A percentile compares a stretch with the other conserved stretches of the same genome.
Conservation (phyloP, 768 basidiomycete genomes). For the Lentinula sp. region DNA sequence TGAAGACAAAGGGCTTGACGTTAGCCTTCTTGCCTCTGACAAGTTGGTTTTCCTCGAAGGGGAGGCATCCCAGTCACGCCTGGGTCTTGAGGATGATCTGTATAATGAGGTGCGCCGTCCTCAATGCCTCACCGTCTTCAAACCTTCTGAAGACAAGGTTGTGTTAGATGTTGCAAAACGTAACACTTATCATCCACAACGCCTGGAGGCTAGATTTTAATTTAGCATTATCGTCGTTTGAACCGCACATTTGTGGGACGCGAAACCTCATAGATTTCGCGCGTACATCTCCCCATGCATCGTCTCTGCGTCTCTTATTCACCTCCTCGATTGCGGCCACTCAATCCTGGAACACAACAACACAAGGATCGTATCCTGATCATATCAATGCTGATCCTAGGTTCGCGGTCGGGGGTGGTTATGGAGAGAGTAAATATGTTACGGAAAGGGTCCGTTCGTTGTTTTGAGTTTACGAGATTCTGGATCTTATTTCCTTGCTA, state of each 20-base stretch:
- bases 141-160: neutral
- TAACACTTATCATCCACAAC: conserved; percentile 33
- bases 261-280: conserved; percentile 38
- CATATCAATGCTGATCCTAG: conserved; percentile 22
- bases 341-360: conserved; percentile 19
- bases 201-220: conserved; percentile 32
- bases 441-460: conserved; percentile 25
- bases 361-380: conserved; percentile 26
- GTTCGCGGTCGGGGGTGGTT: conserved; percentile 33
- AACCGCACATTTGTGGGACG: conserved; percentile 40
- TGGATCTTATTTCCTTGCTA: neutral
- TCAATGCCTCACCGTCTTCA: conserved; percentile 4
- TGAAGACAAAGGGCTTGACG: neutral
- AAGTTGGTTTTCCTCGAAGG: conserved; percentile 5
- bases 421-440: conserved; percentile 41
- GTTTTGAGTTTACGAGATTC: neutral
- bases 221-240: conserved; percentile 42
- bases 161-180: conserved; percentile 17
- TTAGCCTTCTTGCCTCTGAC: neutral
- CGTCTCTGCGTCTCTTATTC: conserved; percentile 27
- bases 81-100: conserved; percentile 14
- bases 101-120: conserved; percentile 14
- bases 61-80: conserved; percentile 20
- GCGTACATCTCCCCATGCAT: conserved; percentile 8
- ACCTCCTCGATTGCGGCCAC: conserved; percentile 34